phyloP scores from a whole-genome alignment of 257 asterid species.

The Gentiana straminea region DNA sequence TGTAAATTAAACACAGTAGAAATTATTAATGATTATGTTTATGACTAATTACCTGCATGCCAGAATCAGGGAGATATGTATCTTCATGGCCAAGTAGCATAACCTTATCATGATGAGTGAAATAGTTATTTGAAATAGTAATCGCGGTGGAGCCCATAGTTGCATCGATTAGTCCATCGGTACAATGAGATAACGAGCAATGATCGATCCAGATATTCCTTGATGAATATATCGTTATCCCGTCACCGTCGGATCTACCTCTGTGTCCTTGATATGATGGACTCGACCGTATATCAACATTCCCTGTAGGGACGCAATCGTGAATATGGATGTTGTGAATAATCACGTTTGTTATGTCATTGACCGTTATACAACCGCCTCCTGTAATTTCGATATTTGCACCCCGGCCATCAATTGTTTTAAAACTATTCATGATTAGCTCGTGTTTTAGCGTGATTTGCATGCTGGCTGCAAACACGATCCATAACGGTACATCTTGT shows the following conservation, averaged over 20 bases:
- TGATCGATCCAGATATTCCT: conserved; percentile 73
- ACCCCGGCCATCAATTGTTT: conserved; percentile 64
- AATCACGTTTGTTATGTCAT: conserved; percentile 40
- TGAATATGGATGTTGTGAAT: conserved; percentile 63
- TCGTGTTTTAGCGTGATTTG: conserved; percentile 48
- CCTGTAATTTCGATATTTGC: conserved; percentile 49
- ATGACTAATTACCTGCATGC: conserved; percentile 35
- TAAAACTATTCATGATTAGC: conserved; percentile 57
- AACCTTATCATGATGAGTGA: conserved; percentile 62
- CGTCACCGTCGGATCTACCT: conserved; percentile 54
- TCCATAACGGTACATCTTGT: conserved; percentile 63
- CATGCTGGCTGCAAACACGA: conserved; percentile 54
- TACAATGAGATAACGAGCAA: conserved; percentile 53
- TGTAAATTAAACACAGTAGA: no score
- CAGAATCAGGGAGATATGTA: conserved; percentile 54
- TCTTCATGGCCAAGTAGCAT: conserved; percentile 69
- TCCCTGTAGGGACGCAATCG: conserved; percentile 48
- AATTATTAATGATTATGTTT: no score
- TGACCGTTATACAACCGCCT: conserved; percentile 63
- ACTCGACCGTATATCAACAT: conserved; percentile 51
- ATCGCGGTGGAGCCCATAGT: conserved; percentile 72
- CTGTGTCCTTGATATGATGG: conserved; percentile 66
- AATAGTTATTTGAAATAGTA: conserved; percentile 51
- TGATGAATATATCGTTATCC: conserved; percentile 52
- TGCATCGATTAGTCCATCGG: conserved; percentile 59